Evolutionary conservation across 768 basidiomycete genomes (phyloP), one percentile per base, ranked within the genome.

Genomic region (Royoungia palumana): DNA sequence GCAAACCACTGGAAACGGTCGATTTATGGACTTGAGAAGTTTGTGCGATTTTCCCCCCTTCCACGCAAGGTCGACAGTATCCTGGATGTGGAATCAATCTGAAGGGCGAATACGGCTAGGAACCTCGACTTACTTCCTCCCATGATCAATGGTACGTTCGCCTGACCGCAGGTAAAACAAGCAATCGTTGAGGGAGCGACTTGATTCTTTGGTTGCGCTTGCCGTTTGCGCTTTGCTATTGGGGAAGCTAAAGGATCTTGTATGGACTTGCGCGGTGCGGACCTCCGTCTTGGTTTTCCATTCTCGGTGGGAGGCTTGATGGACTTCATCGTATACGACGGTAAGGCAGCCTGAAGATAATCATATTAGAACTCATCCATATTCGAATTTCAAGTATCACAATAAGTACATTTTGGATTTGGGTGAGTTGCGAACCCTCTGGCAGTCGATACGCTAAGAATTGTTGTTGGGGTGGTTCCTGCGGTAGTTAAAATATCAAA

Each of bases 71-170:
- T 19, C 85, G 78, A 67, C 86, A 89, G 60, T 75, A 87, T 50
- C 82, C 86, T 88, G 44, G 4, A 12, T 22, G 40, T 27, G 38
- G 9, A 17, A 35, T 53, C 28, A 45, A 40, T 24, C 8, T 39
- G 19, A 41, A 22, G 25, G 46, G 5, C 21, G 41, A n/a, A 16
- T 8, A 19, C 24, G 30, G 25, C 13, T 34, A 32, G 13, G 21
- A 11, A 6, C 9, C 17, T 30, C 38, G 32, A 75, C 86, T 75
- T 55, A 88, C 87, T 76, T 35, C 87, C 87, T 49, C 85, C 85
- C 62, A 83, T 73, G 44, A 88, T 79, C n/a, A 89, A 72, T 7
- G 87, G 87, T 13, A 89, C 87, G 58, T 86, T 83, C 14, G 75
- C 78, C 61, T 79, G 75, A 37, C 77, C 76, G 63, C 87, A 89